Base-by-base conservation (phyloP, 495 filamentous ascomycete species). In the Talaromyces borbonicus region DNA sequence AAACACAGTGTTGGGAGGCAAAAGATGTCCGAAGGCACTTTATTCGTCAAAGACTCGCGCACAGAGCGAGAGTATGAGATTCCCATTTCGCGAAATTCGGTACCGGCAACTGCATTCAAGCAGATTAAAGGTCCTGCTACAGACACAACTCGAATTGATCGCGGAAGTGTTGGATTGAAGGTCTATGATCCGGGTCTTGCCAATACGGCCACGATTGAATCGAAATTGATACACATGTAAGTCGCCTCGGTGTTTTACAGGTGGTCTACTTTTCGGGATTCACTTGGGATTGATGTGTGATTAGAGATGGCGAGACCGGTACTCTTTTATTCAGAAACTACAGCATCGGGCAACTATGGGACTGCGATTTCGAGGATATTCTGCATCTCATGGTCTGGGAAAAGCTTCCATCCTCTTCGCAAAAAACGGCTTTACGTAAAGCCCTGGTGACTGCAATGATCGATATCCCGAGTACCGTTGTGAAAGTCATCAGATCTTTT, bases 171-270 rank as follows among this genome's bases (percentile, higher is more conserved):
- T n/a, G n/a, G n/a, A n/a, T n/a, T n/a, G n/a, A n/a, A n/a, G n/a
- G n/a, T 79, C 1, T 67, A 70, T 36, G 77, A 79, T 53, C 72
- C 73, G 1, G 77, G 71, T 1, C 65, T 74, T 49, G 62, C 69
- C 25, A 79, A 79, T 53, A 79, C 77, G 4, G 69, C 73, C 0
- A 68, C 72, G 8, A 62, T 67, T 12, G 58, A 71, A 45, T 66
- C 68, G 4, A 57, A 56, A 5, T 76, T 79, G 42, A 78, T 67
- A 12, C 6, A n/a, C n/a, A n/a, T n/a, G n/a, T n/a, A n/a, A n/a
- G n/a, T n/a, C n/a, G n/a, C n/a, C n/a, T n/a, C n/a, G 31, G 31
- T 4, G 31, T 8, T 35, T 5, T 35, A 14, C 16, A 35, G 6
- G 4, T 8, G 31, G 7, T n/a, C n/a, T n/a, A n/a, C 14, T 35